Conservation (phyloP, 2,329 filamentous ascomycete genomes). For the Bipolaris oryzae region DNA sequence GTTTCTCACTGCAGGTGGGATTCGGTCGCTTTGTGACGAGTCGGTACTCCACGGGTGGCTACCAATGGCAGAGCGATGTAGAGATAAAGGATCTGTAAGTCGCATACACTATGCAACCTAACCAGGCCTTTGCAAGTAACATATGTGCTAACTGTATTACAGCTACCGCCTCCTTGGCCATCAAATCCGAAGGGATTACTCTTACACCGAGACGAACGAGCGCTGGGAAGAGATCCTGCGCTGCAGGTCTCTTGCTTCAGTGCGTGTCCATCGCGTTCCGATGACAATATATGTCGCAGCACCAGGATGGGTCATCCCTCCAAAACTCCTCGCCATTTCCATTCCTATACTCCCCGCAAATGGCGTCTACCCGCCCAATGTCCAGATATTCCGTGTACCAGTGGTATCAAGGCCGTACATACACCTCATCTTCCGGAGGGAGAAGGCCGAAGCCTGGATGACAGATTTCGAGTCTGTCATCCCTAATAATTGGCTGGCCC, state of each 20-base stretch:
- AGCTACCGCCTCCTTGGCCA: conserved; percentile 43
- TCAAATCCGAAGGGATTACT: conserved; percentile 25
- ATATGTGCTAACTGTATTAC: neutral
- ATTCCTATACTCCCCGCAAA: no score
- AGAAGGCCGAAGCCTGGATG: conserved; percentile 35
- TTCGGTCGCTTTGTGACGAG: conserved; percentile 36
- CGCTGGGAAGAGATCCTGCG: conserved; percentile 34
- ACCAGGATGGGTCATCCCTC: neutral
- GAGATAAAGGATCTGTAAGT: conserved; percentile 43
- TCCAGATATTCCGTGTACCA: neutral
- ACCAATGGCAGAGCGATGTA: conserved; percentile 29
- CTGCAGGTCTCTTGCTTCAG: conserved; percentile 24
- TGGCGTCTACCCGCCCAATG: neutral
- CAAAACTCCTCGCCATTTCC: neutral
- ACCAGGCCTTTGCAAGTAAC: neutral
- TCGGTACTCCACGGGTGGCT: conserved; percentile 26
- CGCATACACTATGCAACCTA: neutral
- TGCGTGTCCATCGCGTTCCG: conserved; percentile 30
- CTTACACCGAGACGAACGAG: conserved; percentile 30
- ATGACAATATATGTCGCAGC: neutral
- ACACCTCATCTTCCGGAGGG: conserved; percentile 33
- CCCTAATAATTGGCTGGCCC: conserved; percentile 25
- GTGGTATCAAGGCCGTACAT: conserved; percentile 24
- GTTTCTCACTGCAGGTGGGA: conserved; percentile 33
- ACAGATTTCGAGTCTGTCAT: conserved; percentile 10